A percentile compares a stretch with the other conserved stretches of the same genome.
Conservation (phyloP, 495 filamentous ascomycete species). For the Annulohypoxylon maeteangense region DNA sequence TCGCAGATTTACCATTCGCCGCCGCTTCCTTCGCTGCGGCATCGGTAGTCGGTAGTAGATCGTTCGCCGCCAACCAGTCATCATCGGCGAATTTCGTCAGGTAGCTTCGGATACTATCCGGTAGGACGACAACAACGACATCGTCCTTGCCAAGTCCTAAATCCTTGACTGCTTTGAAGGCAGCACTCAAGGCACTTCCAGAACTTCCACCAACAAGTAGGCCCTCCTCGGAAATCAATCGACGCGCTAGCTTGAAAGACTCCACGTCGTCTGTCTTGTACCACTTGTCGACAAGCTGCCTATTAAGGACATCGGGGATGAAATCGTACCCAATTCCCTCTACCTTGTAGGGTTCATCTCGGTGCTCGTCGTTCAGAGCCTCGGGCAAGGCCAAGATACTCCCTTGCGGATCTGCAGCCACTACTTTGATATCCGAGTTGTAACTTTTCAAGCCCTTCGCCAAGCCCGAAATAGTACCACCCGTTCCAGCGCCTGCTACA, state of each 20-base stretch:
- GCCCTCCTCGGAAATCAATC: constrained; percentile 93
- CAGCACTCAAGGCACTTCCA: constrained; percentile 89
- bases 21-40: constrained; percentile 51
- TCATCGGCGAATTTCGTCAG: constrained; percentile 99
- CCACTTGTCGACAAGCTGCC: constrained; percentile 86
- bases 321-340: constrained; percentile 99
- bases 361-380: constrained; percentile 77
- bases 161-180: constrained; percentile 82
- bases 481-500: constrained; percentile 93
- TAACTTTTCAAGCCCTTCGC: constrained; percentile 88
- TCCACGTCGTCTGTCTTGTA: constrained; percentile 97
- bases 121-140: constrained; percentile 87
- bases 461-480: constrained; percentile 93
- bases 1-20: constrained; percentile 57
- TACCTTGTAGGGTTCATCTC: constrained; percentile 91
- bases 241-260: constrained; percentile 87
- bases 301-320: constrained; percentile 91
- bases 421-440: constrained; percentile 80
- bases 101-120: constrained; percentile 96
- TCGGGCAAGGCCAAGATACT: constrained; percentile 86
- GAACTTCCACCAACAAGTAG: constrained; percentile 94
- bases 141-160: constrained; percentile 77
- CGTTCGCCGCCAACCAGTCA: constrained; percentile 96
- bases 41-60: constrained; percentile 71
- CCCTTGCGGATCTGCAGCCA: constrained; percentile 91